Evolutionary conservation across 2,329 filamentous ascomycete genomes (phyloP), one percentile per base, ranked within the genome.

Genomic region (Colletotrichum karsti): DNA sequence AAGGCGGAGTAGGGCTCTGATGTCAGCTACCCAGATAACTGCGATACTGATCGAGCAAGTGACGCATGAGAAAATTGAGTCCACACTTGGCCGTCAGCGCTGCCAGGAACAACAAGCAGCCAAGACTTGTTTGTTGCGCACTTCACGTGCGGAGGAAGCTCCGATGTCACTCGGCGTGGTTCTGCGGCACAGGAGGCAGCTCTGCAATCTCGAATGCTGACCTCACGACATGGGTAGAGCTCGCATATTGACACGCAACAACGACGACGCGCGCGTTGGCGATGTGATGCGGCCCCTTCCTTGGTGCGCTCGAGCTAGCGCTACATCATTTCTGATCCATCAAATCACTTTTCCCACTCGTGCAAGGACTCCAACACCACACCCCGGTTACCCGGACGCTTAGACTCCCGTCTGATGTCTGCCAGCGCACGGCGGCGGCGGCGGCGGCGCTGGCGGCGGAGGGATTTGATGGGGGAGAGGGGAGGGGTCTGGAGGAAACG

Each of bases 371-470:
- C 46, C 28, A 53, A 22, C 50, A 26, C 55, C 28, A 35, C 30
- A 60, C 55, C 62, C 55, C 55, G 46, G 62, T n/a, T 60, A 54
- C 28, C 30, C 46, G 41, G 41, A 22, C 48, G 50, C 48, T 39
- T 55, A 50, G 41, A 50, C 63, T 66, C 57, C 57, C 39, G 57
- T 41, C 57, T 50, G 48, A 26, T 50, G 18, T 18, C 30, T 37
- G 48, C 48, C 61, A 51, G 35, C 61, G 54, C 53, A 54, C 54
- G 62, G 55, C 35, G 55, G n/a, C n/a, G n/a, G n/a, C n/a, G n/a
- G n/a, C n/a, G n/a, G n/a, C n/a, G n/a, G n/a, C n/a, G n/a, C n/a
- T n/a, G n/a, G n/a, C n/a, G n/a, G n/a, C n/a, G n/a, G n/a, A n/a
- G n/a, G n/a, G n/a, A n/a, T n/a, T n/a, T n/a, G n/a, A n/a, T n/a